phyloP scores from a whole-genome alignment of 2,329 filamentous ascomycete genomes.

The Pseudodiploospora longispora region DNA sequence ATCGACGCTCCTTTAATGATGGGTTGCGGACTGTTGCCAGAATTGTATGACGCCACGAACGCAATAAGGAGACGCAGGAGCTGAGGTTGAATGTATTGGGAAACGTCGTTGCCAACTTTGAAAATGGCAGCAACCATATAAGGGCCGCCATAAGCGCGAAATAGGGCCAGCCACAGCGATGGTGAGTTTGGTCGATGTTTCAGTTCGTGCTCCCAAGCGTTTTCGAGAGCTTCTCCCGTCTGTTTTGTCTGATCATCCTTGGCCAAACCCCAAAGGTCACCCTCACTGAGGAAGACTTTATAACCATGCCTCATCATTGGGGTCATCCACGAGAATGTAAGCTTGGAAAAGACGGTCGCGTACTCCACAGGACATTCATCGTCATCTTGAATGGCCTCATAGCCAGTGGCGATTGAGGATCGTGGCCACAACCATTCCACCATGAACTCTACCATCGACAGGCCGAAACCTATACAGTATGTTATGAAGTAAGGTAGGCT shows the following conservation, averaged over 20 bases:
- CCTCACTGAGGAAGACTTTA: slow-evolving; percentile 82
- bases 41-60: slow-evolving; percentile 72
- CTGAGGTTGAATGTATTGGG: slow-evolving; percentile 88
- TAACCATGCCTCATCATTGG: slow-evolving; percentile 95
- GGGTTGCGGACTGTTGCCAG: slow-evolving; percentile 58
- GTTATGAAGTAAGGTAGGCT: slow-evolving; percentile 68
- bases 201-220: slow-evolving; percentile 70
- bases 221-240: slow-evolving; percentile 62
- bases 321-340: slow-evolving; percentile 98
- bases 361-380: slow-evolving; percentile 73
- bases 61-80: slow-evolving; percentile 74
- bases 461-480: slow-evolving; percentile 63
- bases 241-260: slow-evolving; percentile 69
- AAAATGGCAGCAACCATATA: slow-evolving; percentile 77
- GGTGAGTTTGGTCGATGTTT: slow-evolving; percentile 49
- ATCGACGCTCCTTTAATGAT: slow-evolving; percentile 79
- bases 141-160: slow-evolving; percentile 75
- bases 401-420: slow-evolving; percentile 46
- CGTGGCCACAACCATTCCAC: slow-evolving; percentile 87
- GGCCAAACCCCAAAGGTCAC: slow-evolving; percentile 89
- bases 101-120: slow-evolving; percentile 78
- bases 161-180: slow-evolving; percentile 79
- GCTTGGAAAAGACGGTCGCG: slow-evolving; percentile 83
- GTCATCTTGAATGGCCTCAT: slow-evolving; percentile 49
- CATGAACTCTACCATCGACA: slow-evolving; percentile 63